Evolutionary conservation across 495 filamentous ascomycete genomes (phyloP).

Genomic region (Durotheca rogersii): DNA sequence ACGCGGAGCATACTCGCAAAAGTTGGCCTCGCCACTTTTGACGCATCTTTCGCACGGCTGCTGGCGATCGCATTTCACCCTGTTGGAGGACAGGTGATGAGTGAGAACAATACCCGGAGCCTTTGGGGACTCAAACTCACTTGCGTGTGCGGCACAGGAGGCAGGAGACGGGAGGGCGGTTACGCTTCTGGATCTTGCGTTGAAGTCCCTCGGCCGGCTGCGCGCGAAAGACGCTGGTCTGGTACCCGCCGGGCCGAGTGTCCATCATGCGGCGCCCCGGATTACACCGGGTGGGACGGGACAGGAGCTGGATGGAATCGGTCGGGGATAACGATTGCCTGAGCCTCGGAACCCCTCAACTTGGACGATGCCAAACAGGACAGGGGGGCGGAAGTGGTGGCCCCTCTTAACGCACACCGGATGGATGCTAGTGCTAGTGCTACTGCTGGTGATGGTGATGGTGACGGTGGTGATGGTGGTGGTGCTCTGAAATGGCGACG

Average conservation of each 20-base stretch:
- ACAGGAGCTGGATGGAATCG: not conserved
- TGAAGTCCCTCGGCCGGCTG: slow-evolving; percentile 35
- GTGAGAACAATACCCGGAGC: not conserved
- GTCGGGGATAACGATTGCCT: slow-evolving; percentile 9
- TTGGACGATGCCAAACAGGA: slow-evolving; percentile 2
- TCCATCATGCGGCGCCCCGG: slow-evolving; percentile 21
- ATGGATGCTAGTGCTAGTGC: no score
- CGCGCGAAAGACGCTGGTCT: slow-evolving; percentile 41
- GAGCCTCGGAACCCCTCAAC: slow-evolving; percentile 4
- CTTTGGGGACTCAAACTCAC: slow-evolving; percentile 26
- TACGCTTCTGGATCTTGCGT: slow-evolving; percentile 40
- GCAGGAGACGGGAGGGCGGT: slow-evolving; percentile 44
- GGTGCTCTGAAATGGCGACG: no score
- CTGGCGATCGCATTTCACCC: slow-evolving; percentile 50
- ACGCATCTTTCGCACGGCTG: slow-evolving; percentile 46
- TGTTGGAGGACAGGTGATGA: slow-evolving; percentile 26
- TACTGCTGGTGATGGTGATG: no score
- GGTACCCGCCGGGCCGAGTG: slow-evolving; percentile 31
- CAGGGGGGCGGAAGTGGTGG: no score
- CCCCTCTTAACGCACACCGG: no score
- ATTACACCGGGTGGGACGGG: not conserved
- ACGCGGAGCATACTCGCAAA: slow-evolving; percentile 47
- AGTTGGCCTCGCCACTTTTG: slow-evolving; percentile 41
- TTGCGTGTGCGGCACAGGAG: slow-evolving; percentile 45
- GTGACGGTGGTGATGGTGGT: no score